These are phyloP conservation scores for Periconia sp. DNA, from an alignment of 2,329 filamentous ascomycete genomes.

Conservation along the genomic window DNA sequence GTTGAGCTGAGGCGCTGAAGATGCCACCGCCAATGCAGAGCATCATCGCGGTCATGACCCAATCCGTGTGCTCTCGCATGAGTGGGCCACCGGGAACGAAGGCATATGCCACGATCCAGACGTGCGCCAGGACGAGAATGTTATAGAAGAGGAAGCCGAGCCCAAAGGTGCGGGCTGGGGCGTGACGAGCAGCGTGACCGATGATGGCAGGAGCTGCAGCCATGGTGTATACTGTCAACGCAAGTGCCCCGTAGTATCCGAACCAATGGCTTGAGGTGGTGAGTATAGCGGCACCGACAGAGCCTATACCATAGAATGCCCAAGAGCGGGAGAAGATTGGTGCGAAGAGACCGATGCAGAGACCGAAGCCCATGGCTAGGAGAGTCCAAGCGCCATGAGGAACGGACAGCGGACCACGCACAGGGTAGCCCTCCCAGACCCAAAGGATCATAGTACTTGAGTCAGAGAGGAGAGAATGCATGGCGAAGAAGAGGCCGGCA, in stretches of 20 bases:
- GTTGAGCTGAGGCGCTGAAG: conserved; percentile 67
- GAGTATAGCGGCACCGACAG: conserved; percentile 76
- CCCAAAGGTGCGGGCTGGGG: conserved; percentile 81
- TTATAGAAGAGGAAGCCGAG: conserved; percentile 92
- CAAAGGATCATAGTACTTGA: conserved; percentile 99
- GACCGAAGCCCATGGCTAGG: conserved; percentile 82
- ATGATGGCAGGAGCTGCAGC: conserved; percentile 79
- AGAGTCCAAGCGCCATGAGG: conserved; percentile 91
- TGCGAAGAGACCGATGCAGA: conserved; percentile 75
- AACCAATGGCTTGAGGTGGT: conserved; percentile 82
- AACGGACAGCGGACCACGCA: conserved; percentile 83
- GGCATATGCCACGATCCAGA: conserved; percentile 98
- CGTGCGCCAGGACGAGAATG: conserved; percentile 92
- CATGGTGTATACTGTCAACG: conserved; percentile 79
- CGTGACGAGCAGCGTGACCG: conserved; percentile 75
- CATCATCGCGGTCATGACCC: conserved; percentile 91
- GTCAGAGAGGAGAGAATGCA: conserved; percentile 93
- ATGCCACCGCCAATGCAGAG: conserved; percentile 82
- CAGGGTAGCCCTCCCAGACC: conserved; percentile 96
- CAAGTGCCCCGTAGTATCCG: conserved; percentile 84
- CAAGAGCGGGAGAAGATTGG: conserved; percentile 77
- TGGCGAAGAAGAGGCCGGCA: conserved; percentile 82
- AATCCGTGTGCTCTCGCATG: conserved; percentile 92
- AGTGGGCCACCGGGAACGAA: conserved; percentile 95
- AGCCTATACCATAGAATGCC: conserved; percentile 79